Evolutionary conservation across 2,329 filamentous ascomycete genomes (phyloP).

Genomic region (Botryotinia narcissicola): DNA sequence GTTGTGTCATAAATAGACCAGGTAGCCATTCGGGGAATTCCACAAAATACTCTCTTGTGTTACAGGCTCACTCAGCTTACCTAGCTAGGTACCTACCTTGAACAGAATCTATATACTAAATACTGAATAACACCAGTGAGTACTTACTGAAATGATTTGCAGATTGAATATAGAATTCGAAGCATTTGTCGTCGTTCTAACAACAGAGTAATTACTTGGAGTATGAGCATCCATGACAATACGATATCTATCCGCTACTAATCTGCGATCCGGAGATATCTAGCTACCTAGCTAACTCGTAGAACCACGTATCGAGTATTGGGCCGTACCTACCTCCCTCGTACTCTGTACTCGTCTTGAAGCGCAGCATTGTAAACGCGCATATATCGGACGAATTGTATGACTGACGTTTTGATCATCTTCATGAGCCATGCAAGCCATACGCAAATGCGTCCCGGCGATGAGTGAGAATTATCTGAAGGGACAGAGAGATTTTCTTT

Average conservation of each 20-base stretch:
- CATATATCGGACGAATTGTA: background rate
- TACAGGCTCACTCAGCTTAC: constrained; percentile 5
- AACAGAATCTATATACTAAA: no score
- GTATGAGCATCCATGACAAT: background rate
- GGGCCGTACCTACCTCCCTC: background rate
- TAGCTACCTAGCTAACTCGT: background rate
- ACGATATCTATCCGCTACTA: background rate
- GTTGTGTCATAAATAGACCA: background rate
- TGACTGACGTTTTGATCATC: background rate
- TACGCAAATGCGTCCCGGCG: background rate
- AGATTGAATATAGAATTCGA: no score
- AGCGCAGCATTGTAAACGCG: background rate
- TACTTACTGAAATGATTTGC: no score
- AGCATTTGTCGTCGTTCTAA: no score
- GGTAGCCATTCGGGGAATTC: background rate
- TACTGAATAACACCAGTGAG: no score
- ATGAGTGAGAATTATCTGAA: background rate
- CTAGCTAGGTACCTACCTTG: background rate
- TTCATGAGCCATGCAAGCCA: background rate
- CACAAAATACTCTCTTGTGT: background rate
- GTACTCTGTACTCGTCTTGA: background rate
- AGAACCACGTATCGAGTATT: background rate
- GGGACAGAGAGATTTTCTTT: background rate
- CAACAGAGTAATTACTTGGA: no score
- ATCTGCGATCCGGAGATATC: background rate